A percentile compares a stretch with the other conserved stretches of the same genome.
phyloP scores from a whole-genome alignment of 805 yeast genomes.

The Cyberlindnera suaveolens region DNA sequence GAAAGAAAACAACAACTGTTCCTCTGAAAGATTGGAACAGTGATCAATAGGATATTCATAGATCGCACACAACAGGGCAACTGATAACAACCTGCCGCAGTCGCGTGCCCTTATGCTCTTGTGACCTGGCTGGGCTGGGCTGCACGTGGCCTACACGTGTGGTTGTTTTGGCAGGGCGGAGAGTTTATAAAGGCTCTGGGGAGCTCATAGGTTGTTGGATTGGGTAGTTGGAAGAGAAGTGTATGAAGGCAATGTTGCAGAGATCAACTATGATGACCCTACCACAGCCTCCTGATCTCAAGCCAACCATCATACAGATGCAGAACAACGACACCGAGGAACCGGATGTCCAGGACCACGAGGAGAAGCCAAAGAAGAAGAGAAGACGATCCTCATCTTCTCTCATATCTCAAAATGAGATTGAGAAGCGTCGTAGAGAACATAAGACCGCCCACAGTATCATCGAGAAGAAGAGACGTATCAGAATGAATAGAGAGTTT shows the following conservation, averaged over 20 bases:
- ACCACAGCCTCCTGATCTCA: conserved; percentile 43
- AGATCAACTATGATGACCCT: conserved; percentile 11
- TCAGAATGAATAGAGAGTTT: conserved; percentile 76
- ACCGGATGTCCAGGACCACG: conserved; percentile 4
- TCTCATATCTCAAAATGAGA: conserved; percentile 21
- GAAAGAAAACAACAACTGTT: too few species aligned
- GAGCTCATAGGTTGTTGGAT: too few species aligned
- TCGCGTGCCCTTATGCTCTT: conserved; percentile 1
- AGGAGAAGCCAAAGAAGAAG: conserved; percentile 16
- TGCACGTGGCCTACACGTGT: conserved; percentile 17
- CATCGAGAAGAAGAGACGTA: conserved; percentile 72
- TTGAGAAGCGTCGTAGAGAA: conserved; percentile 39
- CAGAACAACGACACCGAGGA: conserved; percentile 15
- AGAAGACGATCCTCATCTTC: conserved; percentile 22
- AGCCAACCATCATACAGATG: conserved; percentile 41
- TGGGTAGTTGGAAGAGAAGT: too few species aligned
- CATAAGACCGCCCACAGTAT: conserved; percentile 62
- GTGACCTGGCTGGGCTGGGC: conserved; percentile 3
- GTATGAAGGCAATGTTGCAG: too few species aligned
- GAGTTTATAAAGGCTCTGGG: too few species aligned
- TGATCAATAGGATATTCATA: too few species aligned
- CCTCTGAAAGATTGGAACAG: too few species aligned
- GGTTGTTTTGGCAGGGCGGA: not conserved
- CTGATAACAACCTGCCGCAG: too few species aligned
- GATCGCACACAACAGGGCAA: too few species aligned